These are phyloP conservation scores for Clausena lansium DNA, from an alignment of 345 rosid genomes.

Conservation along the genomic window DNA sequence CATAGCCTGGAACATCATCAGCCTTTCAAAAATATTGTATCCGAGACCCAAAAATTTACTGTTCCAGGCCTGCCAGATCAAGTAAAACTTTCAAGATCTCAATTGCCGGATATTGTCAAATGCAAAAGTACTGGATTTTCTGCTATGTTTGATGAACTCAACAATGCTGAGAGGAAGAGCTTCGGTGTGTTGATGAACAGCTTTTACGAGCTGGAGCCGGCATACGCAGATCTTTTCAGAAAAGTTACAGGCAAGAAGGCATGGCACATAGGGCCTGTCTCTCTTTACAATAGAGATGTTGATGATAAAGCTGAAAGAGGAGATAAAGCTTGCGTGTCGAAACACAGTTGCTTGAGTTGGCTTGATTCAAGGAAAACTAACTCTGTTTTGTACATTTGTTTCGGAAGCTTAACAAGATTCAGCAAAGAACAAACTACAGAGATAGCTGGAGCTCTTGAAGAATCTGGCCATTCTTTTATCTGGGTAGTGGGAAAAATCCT, in stretches of 20 bases:
- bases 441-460: constrained; percentile 1
- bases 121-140: constrained; percentile 21
- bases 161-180: constrained; percentile 30
- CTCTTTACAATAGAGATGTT: constrained; percentile 10
- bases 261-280: constrained; percentile 35
- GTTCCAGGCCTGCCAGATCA: constrained; percentile 28
- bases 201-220: constrained; percentile 30
- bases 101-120: constrained; percentile 33
- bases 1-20: constrained; percentile 18
- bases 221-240: constrained; percentile 28
- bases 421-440: not conserved
- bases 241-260: constrained; percentile 25
- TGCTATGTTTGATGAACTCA: constrained; percentile 26
- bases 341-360: constrained; percentile 24
- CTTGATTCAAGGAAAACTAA: constrained; percentile 28
- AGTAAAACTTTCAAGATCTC: constrained; percentile 28
- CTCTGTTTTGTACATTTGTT: constrained; percentile 31
- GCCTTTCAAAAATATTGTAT: constrained; percentile 18
- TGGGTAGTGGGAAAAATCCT: constrained; percentile 28
- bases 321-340: constrained; percentile 4
- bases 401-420: constrained; percentile 8
- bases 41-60: constrained; percentile 17
- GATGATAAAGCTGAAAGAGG: constrained; percentile 28
- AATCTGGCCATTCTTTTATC: constrained; percentile 11
- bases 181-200: constrained; percentile 33